These are phyloP conservation scores for Beauveria pseudobassiana DNA, from an alignment of 2,329 filamentous ascomycete species.

Conservation along the genomic window DNA sequence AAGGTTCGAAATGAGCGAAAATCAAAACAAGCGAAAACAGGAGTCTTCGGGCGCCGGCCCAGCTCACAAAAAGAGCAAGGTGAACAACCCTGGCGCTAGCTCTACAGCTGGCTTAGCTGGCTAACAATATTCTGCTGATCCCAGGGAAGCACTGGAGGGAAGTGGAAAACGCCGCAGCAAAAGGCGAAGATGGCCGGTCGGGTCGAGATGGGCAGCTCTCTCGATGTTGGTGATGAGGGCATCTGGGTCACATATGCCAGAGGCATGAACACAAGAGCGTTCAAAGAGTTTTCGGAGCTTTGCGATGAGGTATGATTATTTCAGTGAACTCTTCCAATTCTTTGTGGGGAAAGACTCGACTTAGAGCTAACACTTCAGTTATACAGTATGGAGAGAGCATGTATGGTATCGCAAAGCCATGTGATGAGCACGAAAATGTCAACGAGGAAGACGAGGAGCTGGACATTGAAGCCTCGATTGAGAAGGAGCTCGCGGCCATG, in stretches of 20 bases:
- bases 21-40: constrained; percentile 29
- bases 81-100: constrained; percentile 16
- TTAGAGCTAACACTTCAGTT: not conserved
- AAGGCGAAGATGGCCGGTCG: constrained; percentile 39
- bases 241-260: constrained; percentile 74
- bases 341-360: not conserved
- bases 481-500: constrained; percentile 62
- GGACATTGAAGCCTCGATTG: constrained; percentile 69
- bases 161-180: constrained; percentile 56
- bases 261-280: constrained; percentile 62
- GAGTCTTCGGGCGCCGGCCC: constrained; percentile 19
- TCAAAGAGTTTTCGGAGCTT: constrained; percentile 57
- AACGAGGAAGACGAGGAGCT: constrained; percentile 37
- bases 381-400: constrained; percentile 57
- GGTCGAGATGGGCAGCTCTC: constrained; percentile 33
- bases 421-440: constrained; percentile 23
- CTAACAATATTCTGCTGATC: not conserved
- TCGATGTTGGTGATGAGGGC: constrained; percentile 63
- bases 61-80: constrained; percentile 34
- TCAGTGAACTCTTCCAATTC: constrained; percentile 1
- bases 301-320: constrained; percentile 51
- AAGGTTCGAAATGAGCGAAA: constrained; percentile 22
- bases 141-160: constrained; percentile 39
- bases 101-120: not conserved
- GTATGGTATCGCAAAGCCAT: constrained; percentile 41